Base-by-base conservation (phyloP, 768 basidiomycete species). In the Psilocybe azurescens region DNA sequence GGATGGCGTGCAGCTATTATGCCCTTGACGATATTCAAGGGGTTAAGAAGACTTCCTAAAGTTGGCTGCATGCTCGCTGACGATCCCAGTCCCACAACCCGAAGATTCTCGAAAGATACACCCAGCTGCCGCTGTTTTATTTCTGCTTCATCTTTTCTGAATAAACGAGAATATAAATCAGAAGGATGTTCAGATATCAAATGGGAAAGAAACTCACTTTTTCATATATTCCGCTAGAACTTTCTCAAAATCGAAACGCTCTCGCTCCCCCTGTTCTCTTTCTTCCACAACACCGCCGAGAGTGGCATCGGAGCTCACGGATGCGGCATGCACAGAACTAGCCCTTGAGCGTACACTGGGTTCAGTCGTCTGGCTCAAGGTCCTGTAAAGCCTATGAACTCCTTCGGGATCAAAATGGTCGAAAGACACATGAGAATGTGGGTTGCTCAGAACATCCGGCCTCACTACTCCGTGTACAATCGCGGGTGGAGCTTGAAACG, bases 21-120 rank as follows among this genome's bases (percentile, higher is more conserved):
- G 4, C 70, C 73, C 32, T 77, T 73, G 3, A 83, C 3, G 9
- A 86, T 69, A 38, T 82, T 72, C 20, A 77, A 50, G 0, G 86
- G 86, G 70, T 90, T 85, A 50, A 91, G 76, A 2, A 82, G 69
- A 28, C 88, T 88, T n/a, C 84, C 86, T 3, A 95, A 70, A 0
- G 88, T 91, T 0, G 80, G 67, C 63, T 87, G 86, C 55, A 81
- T 81, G 7, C 81, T 82, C 0, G 84, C 84, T 0, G 84, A 74
- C 1, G 85, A 74, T 4, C 88, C 88, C 6, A 86, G 66, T 2
- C 89, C 90, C 24, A 84, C 78, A 6, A 91, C 90, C 0, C 76
- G 77, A 16, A 91, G 79, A 36, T 86, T 74, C 56, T 84, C 70
- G 62, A 91, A 90, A 47, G 80, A 63, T 10, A 91, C 87, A 0